Base-by-base conservation (phyloP, 2,329 filamentous ascomycete genomes). In the Pseudogymnoascus sp. region DNA sequence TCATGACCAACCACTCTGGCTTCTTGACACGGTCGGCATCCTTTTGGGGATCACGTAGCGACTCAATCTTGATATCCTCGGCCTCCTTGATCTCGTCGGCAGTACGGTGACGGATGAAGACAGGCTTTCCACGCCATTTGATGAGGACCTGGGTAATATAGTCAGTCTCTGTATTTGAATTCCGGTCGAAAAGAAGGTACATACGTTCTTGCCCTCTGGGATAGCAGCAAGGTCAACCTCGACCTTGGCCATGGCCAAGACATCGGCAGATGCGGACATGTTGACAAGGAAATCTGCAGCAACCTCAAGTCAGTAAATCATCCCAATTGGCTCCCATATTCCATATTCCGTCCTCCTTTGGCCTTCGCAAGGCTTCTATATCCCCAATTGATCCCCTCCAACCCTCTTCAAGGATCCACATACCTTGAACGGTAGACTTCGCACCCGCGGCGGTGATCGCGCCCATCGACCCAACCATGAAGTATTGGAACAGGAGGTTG, bases 41-140 rank as follows among this genome's bases (percentile, higher is more conserved):
- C 72, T 87, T 73, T 82, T 99, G 88, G 71, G 95, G 96, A 78
- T 99, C 93, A 80, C 95, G 88, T 73, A 99, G 86, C 69, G 84
- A 78, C 73, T 91, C 78, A 78, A 96, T 84, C 77, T 96, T 89
- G 78, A 91, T 86, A 76, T 88, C 85, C 81, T 97, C 92, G 78
- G 95, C 95, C 80, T 97, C 90, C 74, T 92, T 87, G 81, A 99
- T 97, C 83, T 99, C 95, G 74, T 84, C 83, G 73, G 86, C 80
- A 72, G 95, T 99, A 76, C 95, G 91, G 89, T 99, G 95, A 78
- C 95, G 93, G 86, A 99, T 92, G 84, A 99, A 99, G 78, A 99
- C 92, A 78, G 95, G 95, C 90, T 99, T 99, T 78, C 95, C 95
- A 84, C 95, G 90, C 95, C 95, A 99, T 84, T 99, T 99, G 85